Evolutionary conservation across 1,284 basidiomycete genomes (phyloP).

Genomic region (Agroathelia rolfsii): DNA sequence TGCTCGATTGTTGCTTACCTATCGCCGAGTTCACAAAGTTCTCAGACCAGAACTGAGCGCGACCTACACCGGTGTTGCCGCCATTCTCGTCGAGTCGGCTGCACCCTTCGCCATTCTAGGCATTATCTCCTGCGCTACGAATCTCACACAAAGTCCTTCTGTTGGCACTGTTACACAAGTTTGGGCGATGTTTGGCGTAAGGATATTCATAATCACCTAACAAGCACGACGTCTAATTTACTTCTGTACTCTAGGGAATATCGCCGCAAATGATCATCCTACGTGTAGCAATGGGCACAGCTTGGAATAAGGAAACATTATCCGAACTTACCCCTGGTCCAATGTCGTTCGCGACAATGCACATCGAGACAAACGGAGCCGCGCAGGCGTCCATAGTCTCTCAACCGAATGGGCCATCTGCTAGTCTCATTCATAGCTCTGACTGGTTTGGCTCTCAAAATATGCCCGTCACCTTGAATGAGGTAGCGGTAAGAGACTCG

Average conservation of each 20-base stretch:
- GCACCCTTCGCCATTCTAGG: conserved; percentile 17
- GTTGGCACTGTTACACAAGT: too few relatives aligned
- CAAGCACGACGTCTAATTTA: conserved; percentile 14
- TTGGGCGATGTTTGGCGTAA: conserved; percentile 15
- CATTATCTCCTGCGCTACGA: conserved; percentile 16
- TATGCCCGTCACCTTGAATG: too few relatives aligned
- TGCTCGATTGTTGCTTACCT: conserved; percentile 12
- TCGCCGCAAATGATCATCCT: conserved; percentile 14
- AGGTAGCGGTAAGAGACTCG: too few relatives aligned
- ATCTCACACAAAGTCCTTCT: too few relatives aligned
- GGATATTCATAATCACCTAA: too few relatives aligned
- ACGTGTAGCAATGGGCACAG: conserved; percentile 12
- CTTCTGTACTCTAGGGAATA: conserved; percentile 15
- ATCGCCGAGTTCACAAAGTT: conserved; percentile 7
- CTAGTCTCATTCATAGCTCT: too few relatives aligned
- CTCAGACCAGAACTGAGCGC: conserved; percentile 12
- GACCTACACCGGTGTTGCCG: conserved; percentile 16
- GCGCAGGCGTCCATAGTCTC: too few relatives aligned
- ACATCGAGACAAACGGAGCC: too few relatives aligned
- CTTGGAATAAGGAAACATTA: conserved; percentile 11
- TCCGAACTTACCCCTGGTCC: too few relatives aligned
- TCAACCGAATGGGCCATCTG: too few relatives aligned
- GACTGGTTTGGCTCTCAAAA: too few relatives aligned
- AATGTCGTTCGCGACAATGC: too few relatives aligned
- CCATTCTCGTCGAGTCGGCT: conserved; percentile 21